Evolutionary conservation across 2,329 filamentous ascomycete species (phyloP).

Genomic region (Anthostomella pinea): DNA sequence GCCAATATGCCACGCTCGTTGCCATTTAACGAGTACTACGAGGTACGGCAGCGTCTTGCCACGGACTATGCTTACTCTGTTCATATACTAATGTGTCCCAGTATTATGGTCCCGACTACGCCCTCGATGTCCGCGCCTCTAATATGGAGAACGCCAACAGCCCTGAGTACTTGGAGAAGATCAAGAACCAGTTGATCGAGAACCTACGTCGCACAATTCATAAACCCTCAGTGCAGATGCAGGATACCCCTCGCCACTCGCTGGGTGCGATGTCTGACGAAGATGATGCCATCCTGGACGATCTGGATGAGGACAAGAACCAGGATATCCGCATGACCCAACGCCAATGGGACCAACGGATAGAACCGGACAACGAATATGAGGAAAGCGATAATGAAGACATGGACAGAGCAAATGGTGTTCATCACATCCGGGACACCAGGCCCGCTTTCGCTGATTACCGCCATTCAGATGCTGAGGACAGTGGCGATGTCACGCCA

Average conservation of each 20-base stretch:
- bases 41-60: slow-evolving; percentile 52
- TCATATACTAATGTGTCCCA: slow-evolving; percentile 51
- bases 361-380: slow-evolving; percentile 75
- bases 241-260: slow-evolving; percentile 65
- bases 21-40: slow-evolving; percentile 95
- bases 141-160: slow-evolving; percentile 93
- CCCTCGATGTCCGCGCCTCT: slow-evolving; percentile 82
- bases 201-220: slow-evolving; percentile 84
- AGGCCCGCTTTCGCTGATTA: slow-evolving; percentile 52
- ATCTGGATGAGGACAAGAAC: slow-evolving; percentile 80
- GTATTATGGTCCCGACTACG: slow-evolving; percentile 90
- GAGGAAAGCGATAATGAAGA: slow-evolving; percentile 91
- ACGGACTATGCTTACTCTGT: too few species aligned
- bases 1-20: slow-evolving; percentile 78
- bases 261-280: slow-evolving; percentile 63
- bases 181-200: slow-evolving; percentile 78
- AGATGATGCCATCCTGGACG: slow-evolving; percentile 63
- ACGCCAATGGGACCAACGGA: slow-evolving; percentile 75
- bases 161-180: slow-evolving; percentile 74
- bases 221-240: slow-evolving; percentile 88
- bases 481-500: slow-evolving; percentile 39
- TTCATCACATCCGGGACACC: slow-evolving; percentile 53
- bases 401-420: slow-evolving; percentile 68
- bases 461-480: slow-evolving; percentile 43
- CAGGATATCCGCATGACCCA: slow-evolving; percentile 80